phyloP scores from a whole-genome alignment of 805 yeast genomes.

The Wickerhamiella sorbophila region DNA sequence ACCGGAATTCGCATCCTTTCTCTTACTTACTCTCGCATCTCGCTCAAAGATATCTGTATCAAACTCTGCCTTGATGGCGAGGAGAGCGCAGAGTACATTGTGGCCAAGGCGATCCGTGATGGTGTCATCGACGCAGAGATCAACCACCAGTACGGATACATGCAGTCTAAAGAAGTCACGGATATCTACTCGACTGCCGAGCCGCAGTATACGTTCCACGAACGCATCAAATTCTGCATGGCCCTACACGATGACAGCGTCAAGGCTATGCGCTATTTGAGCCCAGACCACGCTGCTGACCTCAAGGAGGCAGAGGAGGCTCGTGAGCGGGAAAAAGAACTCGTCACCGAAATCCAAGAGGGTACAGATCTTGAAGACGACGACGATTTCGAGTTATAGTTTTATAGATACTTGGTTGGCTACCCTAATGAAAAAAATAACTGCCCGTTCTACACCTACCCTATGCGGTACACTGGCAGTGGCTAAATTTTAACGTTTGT shows the following conservation, averaged over 20 bases:
- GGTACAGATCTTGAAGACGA: constrained; percentile 31
- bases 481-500: too few relatives aligned
- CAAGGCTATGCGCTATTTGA: constrained; percentile 87
- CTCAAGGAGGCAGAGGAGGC: constrained; percentile 39
- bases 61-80: constrained; percentile 86
- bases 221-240: constrained; percentile 85
- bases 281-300: constrained; percentile 36
- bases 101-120: constrained; percentile 91
- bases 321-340: constrained; percentile 40
- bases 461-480: too few relatives aligned
- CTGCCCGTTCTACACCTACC: too few relatives aligned
- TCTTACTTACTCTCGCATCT: constrained; percentile 76
- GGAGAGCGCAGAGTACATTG: constrained; percentile 92
- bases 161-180: constrained; percentile 75
- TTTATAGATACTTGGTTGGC: too few relatives aligned
- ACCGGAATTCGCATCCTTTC: constrained; percentile 93
- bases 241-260: constrained; percentile 82
- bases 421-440: too few relatives aligned
- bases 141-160: constrained; percentile 78
- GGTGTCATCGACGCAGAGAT: constrained; percentile 93
- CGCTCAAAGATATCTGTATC: constrained; percentile 85
- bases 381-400: constrained; percentile 26
- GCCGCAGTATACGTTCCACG: constrained; percentile 82
- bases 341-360: constrained; percentile 32
- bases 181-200: constrained; percentile 77